Base-by-base conservation (phyloP, 192 early-diverging fungal species). In the Backusella parvicylindrica region DNA sequence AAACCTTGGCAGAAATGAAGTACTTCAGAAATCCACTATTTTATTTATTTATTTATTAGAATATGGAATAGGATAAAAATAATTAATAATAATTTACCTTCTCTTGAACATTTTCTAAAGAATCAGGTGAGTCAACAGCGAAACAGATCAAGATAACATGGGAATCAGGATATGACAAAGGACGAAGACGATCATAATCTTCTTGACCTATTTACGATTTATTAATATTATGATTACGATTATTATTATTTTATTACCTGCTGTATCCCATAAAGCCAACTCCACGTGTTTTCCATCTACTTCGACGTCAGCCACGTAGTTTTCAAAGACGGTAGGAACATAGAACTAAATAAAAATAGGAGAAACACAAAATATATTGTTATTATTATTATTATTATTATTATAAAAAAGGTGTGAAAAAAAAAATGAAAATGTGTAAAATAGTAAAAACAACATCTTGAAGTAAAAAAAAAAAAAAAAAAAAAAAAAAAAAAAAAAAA, bases 131-230 rank as follows among this genome's bases (percentile, higher is more conserved):
- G 75, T 92, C 94, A 72, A 98, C 89, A 49, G 94, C 90, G 77
- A 95, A 98, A 82, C 94, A 95, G 80, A 99, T 94, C 67, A 99
- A 83, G 68, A 99, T 93, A 63, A 96, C 94, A 83, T 97, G 89
- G 18, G 95, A 91, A 82, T 95, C 95, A 5, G 95, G 91, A 81
- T 98, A 99, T 6, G 93, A 95, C 47, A 97, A 86, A 31, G 93
- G 92, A 49, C 96, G 92, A 76, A 99, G 87, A 64, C 96, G 92
- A 43, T 78, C 81, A 49, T 82, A 82, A 73, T 82, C 77, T 31
- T 82, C 81, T 47, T 82, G 77, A 37, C 77, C 81, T 60, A 23
- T 60, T 60, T 77, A 13, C 35, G n/a, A 31, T 56, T 28, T 15
- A n/a, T 26, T 35, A 72, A 16, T 50, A 30, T 30, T 71, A 21